Evolutionary conservation across 345 rosid species (phyloP).

Genomic region (Draba incana): DNA sequence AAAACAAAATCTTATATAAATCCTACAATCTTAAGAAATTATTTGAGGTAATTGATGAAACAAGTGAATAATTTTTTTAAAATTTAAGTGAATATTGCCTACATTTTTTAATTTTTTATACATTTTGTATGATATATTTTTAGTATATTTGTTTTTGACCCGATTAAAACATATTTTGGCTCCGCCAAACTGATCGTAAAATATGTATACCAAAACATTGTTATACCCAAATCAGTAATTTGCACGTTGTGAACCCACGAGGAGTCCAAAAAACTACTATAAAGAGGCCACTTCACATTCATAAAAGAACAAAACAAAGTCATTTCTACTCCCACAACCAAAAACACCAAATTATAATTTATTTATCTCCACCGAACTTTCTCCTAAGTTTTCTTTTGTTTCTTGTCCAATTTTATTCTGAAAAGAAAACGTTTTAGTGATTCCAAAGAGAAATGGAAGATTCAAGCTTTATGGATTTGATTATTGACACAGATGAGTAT

Average conservation of each 20-base stretch:
- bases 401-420: not conserved
- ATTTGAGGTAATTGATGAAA: no score
- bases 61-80: no score
- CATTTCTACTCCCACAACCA: constrained; percentile 1
- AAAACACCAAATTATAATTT: not conserved
- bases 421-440: not conserved
- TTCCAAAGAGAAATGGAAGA: constrained; percentile 34
- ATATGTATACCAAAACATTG: not conserved
- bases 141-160: no score
- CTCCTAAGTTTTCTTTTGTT: not conserved
- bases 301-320: constrained; percentile 19
- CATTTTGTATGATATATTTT: no score
- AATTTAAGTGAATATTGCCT: no score
- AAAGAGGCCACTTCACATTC: constrained; percentile 29
- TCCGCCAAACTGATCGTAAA: no score
- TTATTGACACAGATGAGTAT: constrained; percentile 40
- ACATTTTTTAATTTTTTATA: no score
- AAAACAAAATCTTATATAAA: no score
- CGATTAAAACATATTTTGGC: no score
- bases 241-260: constrained; percentile 22
- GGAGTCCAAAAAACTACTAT: constrained; percentile 14
- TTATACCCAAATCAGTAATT: not conserved
- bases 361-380: not conserved
- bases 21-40: no score
- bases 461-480: constrained; percentile 37